A percentile compares a stretch with the other conserved stretches of the same genome.
Evolutionary conservation across 1,139 yeast species (phyloP).

Genomic region (Lodderomyces elongisporus): DNA sequence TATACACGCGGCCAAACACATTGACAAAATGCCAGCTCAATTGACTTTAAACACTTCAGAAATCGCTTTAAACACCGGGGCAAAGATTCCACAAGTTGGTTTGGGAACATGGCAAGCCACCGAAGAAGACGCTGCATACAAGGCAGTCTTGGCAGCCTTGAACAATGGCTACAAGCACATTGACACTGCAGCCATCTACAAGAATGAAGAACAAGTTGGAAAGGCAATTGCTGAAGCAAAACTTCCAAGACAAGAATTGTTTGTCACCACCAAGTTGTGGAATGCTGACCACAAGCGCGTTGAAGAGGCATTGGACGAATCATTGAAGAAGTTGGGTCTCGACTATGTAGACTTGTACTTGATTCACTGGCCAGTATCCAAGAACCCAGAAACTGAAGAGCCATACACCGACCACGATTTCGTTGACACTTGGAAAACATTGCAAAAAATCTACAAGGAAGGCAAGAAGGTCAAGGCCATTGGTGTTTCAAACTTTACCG

Average conservation of each 20-base stretch:
- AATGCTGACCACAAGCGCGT: slow-evolving; percentile 60
- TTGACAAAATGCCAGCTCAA: slow-evolving; percentile 11
- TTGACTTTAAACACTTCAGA: slow-evolving; percentile 17
- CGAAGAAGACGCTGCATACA: slow-evolving; percentile 54
- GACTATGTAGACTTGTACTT: slow-evolving; percentile 81
- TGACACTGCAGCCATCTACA: slow-evolving; percentile 69
- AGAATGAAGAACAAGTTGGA: slow-evolving; percentile 67
- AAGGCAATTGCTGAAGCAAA: slow-evolving; percentile 58
- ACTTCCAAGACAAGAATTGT: slow-evolving; percentile 64
- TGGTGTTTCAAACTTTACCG: slow-evolving; percentile 58
- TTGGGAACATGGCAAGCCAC: slow-evolving; percentile 77
- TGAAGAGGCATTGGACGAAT: slow-evolving; percentile 52
- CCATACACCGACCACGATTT: slow-evolving; percentile 45
- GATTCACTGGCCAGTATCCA: slow-evolving; percentile 81
- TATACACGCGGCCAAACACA: no score
- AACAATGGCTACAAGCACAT: slow-evolving; percentile 71
- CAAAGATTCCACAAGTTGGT: slow-evolving; percentile 62
- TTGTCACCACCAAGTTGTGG: slow-evolving; percentile 79
- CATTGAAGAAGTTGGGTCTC: slow-evolving; percentile 61
- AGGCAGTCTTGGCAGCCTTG: slow-evolving; percentile 59
- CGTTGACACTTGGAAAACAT: slow-evolving; percentile 62
- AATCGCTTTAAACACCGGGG: slow-evolving; percentile 55
- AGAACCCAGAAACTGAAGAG: slow-evolving; percentile 24
- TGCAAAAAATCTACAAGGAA: slow-evolving; percentile 54
- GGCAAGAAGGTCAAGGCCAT: slow-evolving; percentile 55